Conservation (phyloP, 345 rosid species). For the Eucalyptus regnans region DNA sequence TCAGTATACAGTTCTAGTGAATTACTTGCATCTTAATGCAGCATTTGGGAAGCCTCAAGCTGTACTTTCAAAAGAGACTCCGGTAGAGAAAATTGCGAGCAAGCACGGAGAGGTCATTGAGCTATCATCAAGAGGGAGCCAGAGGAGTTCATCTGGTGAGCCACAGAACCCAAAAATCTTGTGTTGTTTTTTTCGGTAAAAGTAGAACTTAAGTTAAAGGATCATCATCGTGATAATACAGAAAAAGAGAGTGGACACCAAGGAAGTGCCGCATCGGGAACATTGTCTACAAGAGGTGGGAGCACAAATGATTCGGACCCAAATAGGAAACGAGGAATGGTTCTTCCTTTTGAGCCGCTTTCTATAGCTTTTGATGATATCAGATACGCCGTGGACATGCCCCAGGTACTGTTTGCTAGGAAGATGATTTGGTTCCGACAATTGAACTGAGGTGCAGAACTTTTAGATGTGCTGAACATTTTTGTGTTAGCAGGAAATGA, state of each 20-base stretch:
- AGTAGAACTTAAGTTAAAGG: background rate
- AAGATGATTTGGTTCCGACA: background rate
- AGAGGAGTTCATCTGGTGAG: conserved; percentile 19
- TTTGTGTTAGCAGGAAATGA: conserved; percentile 37
- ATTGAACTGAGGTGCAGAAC: background rate
- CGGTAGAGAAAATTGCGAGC: conserved; percentile 21
- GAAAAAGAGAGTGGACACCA: conserved; percentile 9
- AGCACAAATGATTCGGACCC: conserved; percentile 9
- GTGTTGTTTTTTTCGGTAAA: background rate
- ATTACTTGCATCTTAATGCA: background rate
- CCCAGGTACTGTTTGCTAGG: background rate
- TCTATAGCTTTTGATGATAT: conserved; percentile 47
- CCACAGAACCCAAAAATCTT: background rate
- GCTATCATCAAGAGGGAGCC: conserved; percentile 6
- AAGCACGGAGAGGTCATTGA: conserved; percentile 14
- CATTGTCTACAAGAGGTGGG: conserved; percentile 17
- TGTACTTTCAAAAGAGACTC: conserved; percentile 28
- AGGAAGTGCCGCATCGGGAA: conserved; percentile 8
- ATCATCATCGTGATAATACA: conserved; percentile 7
- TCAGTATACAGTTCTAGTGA: background rate
- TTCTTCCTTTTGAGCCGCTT: conserved; percentile 58
- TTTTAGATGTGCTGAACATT: background rate
- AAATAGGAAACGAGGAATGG: conserved; percentile 38
- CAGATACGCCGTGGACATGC: conserved; percentile 51
- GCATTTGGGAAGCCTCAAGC: conserved; percentile 62